A percentile compares a stretch with the other conserved stretches of the same genome.
These are phyloP conservation scores for Solanum habrochaites DNA, from an alignment of 257 asterid genomes.

Conservation along the genomic window DNA sequence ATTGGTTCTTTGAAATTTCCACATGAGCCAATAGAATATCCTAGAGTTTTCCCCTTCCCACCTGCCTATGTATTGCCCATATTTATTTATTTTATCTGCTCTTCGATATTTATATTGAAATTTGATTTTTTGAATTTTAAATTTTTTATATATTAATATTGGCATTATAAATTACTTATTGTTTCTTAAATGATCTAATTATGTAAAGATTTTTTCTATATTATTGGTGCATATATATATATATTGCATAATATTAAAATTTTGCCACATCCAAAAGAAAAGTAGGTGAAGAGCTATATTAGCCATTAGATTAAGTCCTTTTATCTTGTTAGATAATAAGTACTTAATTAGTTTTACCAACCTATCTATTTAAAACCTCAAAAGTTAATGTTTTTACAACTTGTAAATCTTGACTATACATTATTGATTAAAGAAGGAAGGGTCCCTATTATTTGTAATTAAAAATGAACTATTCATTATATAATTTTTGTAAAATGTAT, in stretches of 20 bases:
- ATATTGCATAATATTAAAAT: background rate
- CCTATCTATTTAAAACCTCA: background rate
- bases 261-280: background rate
- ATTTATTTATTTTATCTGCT: too few relatives aligned
- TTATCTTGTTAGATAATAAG: background rate
- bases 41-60: background rate
- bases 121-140: fast-evolving
- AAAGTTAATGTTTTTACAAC: background rate
- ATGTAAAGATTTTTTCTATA: too few relatives aligned
- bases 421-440: background rate
- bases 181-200: too few relatives aligned
- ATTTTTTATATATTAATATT: background rate
- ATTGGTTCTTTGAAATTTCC: background rate
- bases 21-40: slow-evolving; percentile 5
- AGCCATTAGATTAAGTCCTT: background rate
- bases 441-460: too few relatives aligned
- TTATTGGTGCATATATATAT: background rate
- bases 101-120: too few relatives aligned
- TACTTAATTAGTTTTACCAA: background rate
- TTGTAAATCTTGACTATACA: background rate
- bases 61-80: background rate
- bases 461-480: background rate
- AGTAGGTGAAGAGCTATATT: background rate
- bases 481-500: fast-evolving
- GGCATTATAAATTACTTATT: background rate